Evolutionary conservation across 805 yeast species (phyloP), one percentile per base, ranked within the genome.

Genomic region (Sugiyamaella marilandica): DNA sequence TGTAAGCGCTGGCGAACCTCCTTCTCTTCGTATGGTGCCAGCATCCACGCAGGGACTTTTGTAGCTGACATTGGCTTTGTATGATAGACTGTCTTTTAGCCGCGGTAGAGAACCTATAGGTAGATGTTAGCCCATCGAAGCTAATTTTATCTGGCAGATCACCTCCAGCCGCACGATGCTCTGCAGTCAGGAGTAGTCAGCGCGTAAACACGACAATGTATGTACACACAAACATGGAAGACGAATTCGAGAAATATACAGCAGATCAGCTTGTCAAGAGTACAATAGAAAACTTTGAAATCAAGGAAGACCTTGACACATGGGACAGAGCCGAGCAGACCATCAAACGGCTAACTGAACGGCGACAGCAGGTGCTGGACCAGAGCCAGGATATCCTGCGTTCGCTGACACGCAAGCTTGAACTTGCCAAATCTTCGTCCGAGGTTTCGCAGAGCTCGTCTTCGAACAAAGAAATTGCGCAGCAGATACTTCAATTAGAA

Each of bases 1-100:
- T 68, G 72, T 45, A 63, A 59, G 46, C 63, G 61, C 34, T 62
- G 58, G 5, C 68, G 61, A 37, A 70, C 59, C 53, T 61, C 66
- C 57, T 65, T 67, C 51, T 70, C 73, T 44, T 70, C 73, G 54
- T 65, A 53, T 2, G 73, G 73, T 7, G 73, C 68, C 37, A 70
- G 58, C 47, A 70, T 62, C 73, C 73, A 70, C n/a, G 64, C 59
- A 2, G 73, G 72, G 2, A 62, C 54, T 34, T 47, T 52, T 2
- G n/a, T n/a, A 24, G 3, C 29, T 7, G 29, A 24, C 29, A 24
- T 24, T 24, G 3, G 29, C n/a, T 24, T 24, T 24, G 29, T 7
- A 7, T 24, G 29, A 3, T 24, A 7, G 7, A 24, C 29, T 24
- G 29, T 24, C 7, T 24, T 24, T 24, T 7, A 7, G 29, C 29